These are phyloP conservation scores for Hymenoscyphus fructigenus DNA, from an alignment of 2,329 filamentous ascomycete species.

Conservation along the genomic window DNA sequence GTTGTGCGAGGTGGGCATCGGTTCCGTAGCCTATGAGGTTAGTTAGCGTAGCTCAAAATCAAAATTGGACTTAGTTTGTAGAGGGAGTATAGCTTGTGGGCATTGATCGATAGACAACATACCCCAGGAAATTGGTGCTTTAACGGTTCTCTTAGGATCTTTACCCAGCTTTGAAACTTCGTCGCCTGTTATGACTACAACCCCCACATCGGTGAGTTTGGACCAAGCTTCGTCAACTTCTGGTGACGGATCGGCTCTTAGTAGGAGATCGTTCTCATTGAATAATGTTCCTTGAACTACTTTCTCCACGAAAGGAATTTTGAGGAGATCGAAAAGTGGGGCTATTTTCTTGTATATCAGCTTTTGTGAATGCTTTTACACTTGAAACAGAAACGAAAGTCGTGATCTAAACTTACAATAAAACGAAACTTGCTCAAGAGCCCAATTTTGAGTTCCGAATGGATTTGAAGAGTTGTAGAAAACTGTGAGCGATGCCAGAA, in stretches of 20 bases:
- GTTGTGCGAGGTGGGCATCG: slow-evolving; percentile 3
- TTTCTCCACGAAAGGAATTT: slow-evolving; percentile 6
- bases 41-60: too few species aligned
- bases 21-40: neutral
- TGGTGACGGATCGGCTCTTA: slow-evolving; percentile 2
- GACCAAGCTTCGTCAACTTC: slow-evolving; percentile 7
- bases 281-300: slow-evolving; percentile 9
- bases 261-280: slow-evolving; percentile 6
- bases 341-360: slow-evolving; percentile 1
- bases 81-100: too few species aligned
- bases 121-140: slow-evolving; percentile 9
- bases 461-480: slow-evolving; percentile 1
- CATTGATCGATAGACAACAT: neutral
- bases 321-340: slow-evolving; percentile 7
- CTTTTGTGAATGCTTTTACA: neutral
- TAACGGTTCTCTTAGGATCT: slow-evolving; percentile 7
- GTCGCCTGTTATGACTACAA: neutral
- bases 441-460: neutral
- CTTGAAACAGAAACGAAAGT: neutral
- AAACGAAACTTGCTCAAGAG: slow-evolving; percentile 6
- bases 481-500: neutral
- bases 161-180: slow-evolving; percentile 5
- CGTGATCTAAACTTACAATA: slow-evolving; percentile 3
- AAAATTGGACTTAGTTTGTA: too few species aligned
- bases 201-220: slow-evolving; percentile 8